phyloP scores from a whole-genome alignment of 2,329 filamentous ascomycete genomes.

The Elsinoe batatas region DNA sequence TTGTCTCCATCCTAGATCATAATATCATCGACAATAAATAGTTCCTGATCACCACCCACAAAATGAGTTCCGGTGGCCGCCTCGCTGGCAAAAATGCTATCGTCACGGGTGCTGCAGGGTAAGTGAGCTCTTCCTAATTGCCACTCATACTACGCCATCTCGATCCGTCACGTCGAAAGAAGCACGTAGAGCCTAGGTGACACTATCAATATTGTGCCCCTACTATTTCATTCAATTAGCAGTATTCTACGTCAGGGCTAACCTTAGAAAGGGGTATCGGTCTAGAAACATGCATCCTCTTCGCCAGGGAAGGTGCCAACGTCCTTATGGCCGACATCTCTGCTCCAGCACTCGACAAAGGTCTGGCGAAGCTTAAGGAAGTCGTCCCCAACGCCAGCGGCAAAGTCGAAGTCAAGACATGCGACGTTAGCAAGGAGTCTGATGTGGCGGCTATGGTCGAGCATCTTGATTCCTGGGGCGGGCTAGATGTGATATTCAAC shows the following conservation, averaged over 20 bases:
- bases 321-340: conserved; percentile 83
- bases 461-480: conserved; percentile 71
- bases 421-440: conserved; percentile 78
- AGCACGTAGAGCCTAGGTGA: too few relatives aligned
- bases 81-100: conserved; percentile 60
- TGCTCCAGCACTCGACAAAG: conserved; percentile 64
- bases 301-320: conserved; percentile 76
- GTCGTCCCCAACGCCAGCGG: conserved; percentile 46
- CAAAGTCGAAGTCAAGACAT: conserved; percentile 53
- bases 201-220: too few relatives aligned
- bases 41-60: not conserved
- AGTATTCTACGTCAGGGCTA: not conserved
- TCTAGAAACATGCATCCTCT: conserved; percentile 82
- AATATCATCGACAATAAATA: not conserved
- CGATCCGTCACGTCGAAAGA: too few relatives aligned
- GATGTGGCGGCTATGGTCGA: conserved; percentile 68
- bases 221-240: too few relatives aligned
- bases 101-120: conserved; percentile 81
- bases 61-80: conserved; percentile 29
- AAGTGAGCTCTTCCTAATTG: conserved; percentile 28
- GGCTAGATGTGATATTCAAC: conserved; percentile 89
- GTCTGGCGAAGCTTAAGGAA: conserved; percentile 62
- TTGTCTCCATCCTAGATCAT: not conserved
- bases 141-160: not conserved
- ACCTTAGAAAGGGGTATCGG: conserved; percentile 63